A percentile compares a stretch with the other conserved stretches of the same genome.
phyloP scores from a whole-genome alignment of 129 eudicot species.

The Tagetes erecta region DNA sequence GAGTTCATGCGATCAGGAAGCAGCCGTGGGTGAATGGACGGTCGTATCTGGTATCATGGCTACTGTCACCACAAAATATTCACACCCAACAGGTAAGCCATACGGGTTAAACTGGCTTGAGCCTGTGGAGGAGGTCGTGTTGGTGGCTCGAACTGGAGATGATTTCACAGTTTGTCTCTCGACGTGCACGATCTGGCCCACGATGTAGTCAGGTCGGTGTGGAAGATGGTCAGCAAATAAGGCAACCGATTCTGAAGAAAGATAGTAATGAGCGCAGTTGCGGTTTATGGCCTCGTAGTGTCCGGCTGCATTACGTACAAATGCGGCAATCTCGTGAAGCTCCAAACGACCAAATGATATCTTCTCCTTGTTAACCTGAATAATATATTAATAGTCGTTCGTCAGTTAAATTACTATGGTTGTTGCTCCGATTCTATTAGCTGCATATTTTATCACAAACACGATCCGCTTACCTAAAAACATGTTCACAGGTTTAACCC shows the following conservation, averaged over 20 bases:
- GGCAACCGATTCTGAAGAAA: slow-evolving; percentile 87
- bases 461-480: no score
- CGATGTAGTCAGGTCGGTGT: slow-evolving; percentile 63
- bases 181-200: slow-evolving; percentile 90
- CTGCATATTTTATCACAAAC: no score
- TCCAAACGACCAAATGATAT: slow-evolving; percentile 81
- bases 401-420: background rate
- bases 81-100: slow-evolving; percentile 84
- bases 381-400: background rate
- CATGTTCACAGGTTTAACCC: no score
- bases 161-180: slow-evolving; percentile 64
- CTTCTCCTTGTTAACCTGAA: slow-evolving; percentile 89
- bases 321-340: slow-evolving; percentile 92
- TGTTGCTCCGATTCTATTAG: no score
- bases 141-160: slow-evolving; percentile 23
- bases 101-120: slow-evolving; percentile 56
- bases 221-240: slow-evolving; percentile 80
- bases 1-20: slow-evolving; percentile 73
- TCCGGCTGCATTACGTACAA: slow-evolving; percentile 65
- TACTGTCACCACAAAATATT: slow-evolving; percentile 92
- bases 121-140: slow-evolving; percentile 23
- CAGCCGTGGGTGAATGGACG: slow-evolving; percentile 60
- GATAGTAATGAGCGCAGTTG: slow-evolving; percentile 75
- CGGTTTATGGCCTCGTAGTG: slow-evolving; percentile 87
- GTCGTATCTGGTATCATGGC: slow-evolving; percentile 91